Conservation (phyloP, 345 rosid genomes). For the Rhodomyrtus tomentosa region DNA sequence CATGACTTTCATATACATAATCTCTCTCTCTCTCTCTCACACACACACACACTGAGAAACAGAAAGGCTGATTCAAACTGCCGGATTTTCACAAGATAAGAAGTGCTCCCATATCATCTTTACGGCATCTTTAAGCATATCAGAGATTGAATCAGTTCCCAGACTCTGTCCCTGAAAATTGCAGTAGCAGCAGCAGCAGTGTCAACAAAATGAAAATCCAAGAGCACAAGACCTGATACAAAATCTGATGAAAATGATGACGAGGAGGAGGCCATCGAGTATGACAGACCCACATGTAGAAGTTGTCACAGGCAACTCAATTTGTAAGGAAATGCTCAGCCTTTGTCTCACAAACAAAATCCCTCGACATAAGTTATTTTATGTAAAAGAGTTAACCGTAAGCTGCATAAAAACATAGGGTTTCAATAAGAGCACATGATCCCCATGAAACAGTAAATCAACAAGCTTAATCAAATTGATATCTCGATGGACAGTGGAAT, state of each 20-base stretch:
- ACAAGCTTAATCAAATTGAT: background rate
- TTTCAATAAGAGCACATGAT: background rate
- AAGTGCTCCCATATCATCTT: constrained; percentile 32
- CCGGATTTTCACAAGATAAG: background rate
- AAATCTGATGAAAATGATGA: background rate
- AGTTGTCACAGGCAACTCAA: background rate
- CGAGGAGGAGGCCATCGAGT: background rate
- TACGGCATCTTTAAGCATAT: constrained; percentile 25
- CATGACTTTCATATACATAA: no score
- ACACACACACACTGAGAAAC: background rate
- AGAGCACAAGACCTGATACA: background rate
- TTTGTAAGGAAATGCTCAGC: background rate
- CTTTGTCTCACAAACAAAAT: background rate
- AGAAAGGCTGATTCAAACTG: background rate
- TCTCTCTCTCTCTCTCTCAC: background rate
- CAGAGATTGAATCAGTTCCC: constrained; percentile 1
- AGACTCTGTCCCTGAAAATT: constrained; percentile 18
- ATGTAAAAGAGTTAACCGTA: background rate
- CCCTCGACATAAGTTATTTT: background rate
- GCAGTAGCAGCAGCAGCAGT: background rate
- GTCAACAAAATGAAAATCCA: no score
- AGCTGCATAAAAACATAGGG: fast-evolving
- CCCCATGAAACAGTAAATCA: background rate
- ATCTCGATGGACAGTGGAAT: background rate
- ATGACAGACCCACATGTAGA: background rate